These are phyloP conservation scores for Hyaloscypha finlandica DNA, from an alignment of 495 filamentous ascomycete species.

Conservation along the genomic window DNA sequence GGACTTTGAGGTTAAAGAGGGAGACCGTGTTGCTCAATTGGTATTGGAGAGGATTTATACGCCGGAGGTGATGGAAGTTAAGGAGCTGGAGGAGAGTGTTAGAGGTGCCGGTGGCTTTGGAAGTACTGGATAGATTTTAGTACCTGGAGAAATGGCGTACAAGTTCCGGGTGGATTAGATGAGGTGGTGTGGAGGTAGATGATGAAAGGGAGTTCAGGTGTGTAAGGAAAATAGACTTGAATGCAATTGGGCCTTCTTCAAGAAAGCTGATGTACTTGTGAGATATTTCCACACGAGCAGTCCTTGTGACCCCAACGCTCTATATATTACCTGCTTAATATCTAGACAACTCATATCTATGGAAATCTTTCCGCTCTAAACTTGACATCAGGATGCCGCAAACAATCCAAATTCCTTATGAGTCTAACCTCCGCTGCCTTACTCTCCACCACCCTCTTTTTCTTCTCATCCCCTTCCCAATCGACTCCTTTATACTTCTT, in stretches of 20 bases:
- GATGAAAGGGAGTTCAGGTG: constrained; percentile 26
- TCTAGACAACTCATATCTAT: neutral
- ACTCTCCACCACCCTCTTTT: constrained; percentile 63
- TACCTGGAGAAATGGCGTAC: neutral
- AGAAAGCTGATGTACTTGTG: neutral
- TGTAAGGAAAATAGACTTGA: constrained; percentile 1
- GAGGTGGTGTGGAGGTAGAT: constrained; percentile 2
- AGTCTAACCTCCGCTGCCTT: constrained; percentile 82
- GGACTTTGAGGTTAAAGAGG: constrained; percentile 80
- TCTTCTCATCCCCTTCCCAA: constrained; percentile 57
- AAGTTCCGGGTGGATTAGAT: neutral
- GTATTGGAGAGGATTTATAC: constrained; percentile 92
- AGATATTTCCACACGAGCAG: neutral
- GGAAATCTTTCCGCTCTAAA: constrained; percentile 52
- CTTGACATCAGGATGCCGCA: constrained; percentile 62
- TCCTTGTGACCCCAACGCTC: neutral
- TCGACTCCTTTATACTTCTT: constrained; percentile 36
- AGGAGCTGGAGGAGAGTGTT: constrained; percentile 86
- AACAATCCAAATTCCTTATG: constrained; percentile 65
- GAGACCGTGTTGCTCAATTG: constrained; percentile 90
- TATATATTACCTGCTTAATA: neutral
- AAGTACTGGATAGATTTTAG: constrained; percentile 66
- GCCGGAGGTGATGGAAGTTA: constrained; percentile 84
- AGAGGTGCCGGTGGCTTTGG: constrained; percentile 92
- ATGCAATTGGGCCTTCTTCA: neutral